A percentile compares a stretch with the other conserved stretches of the same genome.
Conservation (phyloP, 2,329 filamentous ascomycete species). For the Sphaerulina musiva region DNA sequence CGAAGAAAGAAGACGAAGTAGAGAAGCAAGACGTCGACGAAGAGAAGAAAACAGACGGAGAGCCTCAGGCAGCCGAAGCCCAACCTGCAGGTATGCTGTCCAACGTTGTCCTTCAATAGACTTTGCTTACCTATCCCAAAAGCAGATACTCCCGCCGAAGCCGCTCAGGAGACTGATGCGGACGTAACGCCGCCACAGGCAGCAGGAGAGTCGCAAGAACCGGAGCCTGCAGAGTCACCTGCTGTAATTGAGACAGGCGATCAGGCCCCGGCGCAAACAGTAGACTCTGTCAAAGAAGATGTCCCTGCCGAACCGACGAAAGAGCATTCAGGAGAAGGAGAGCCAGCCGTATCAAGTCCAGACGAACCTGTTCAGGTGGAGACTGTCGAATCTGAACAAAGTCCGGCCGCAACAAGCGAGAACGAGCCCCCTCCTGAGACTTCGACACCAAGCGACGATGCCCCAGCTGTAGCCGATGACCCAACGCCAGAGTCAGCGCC, state of each 20-base stretch:
- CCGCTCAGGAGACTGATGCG: not conserved
- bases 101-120: not conserved
- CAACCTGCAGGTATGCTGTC: not conserved
- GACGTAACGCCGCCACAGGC: not conserved
- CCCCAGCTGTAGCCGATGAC: not conserved
- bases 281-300: not conserved
- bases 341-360: not conserved
- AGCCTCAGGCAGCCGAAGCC: not conserved
- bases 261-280: not conserved
- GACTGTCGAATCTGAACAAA: not conserved
- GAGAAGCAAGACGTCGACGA: constrained; percentile 2
- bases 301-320: not conserved
- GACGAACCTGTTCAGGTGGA: not conserved
- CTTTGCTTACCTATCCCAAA: not conserved
- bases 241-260: not conserved
- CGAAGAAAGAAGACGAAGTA: not conserved
- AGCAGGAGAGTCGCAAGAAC: not conserved
- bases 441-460: not conserved
- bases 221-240: not conserved
- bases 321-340: not conserved
- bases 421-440: not conserved
- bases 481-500: not conserved
- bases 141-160: not conserved
- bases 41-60: not conserved
- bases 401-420: not conserved